These are phyloP conservation scores for Triadica sebifera DNA, from an alignment of 345 rosid species.

Conservation along the genomic window DNA sequence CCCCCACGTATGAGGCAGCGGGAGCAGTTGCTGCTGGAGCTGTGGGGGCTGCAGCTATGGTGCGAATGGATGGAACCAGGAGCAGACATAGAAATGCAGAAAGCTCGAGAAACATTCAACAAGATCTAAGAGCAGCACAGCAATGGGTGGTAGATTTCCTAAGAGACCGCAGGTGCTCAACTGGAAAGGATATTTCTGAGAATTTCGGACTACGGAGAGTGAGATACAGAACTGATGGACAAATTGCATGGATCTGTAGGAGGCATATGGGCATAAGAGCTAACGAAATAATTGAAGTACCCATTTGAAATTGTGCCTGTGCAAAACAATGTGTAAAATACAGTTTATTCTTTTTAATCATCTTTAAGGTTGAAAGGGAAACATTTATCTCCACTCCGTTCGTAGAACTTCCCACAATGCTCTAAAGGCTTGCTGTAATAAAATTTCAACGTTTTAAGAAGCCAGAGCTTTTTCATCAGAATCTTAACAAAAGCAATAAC, in stretches of 20 bases:
- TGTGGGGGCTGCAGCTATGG: slow-evolving; percentile 58
- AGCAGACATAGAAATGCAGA: slow-evolving; percentile 38
- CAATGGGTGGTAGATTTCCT: slow-evolving; percentile 89
- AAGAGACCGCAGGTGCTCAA: slow-evolving; percentile 69
- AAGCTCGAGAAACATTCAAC: slow-evolving; percentile 50
- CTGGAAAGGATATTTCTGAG: slow-evolving; percentile 83
- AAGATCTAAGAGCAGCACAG: slow-evolving; percentile 71
- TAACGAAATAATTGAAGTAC: slow-evolving; percentile 65
- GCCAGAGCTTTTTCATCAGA: too few species aligned
- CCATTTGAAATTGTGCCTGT: slow-evolving; percentile 38
- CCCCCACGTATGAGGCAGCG: slow-evolving; percentile 67
- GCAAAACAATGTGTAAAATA: background rate
- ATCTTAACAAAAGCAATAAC: background rate
- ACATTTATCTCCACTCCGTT: too few species aligned
- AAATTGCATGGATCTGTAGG: slow-evolving; percentile 86
- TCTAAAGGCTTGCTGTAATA: background rate
- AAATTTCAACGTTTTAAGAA: background rate
- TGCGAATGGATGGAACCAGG: slow-evolving; percentile 37
- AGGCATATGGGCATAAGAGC: slow-evolving; percentile 74
- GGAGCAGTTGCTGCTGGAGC: slow-evolving; percentile 72
- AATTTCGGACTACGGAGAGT: slow-evolving; percentile 91
- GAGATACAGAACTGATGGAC: slow-evolving; percentile 76
- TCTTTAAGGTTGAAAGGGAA: too few species aligned
- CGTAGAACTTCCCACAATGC: too few species aligned
- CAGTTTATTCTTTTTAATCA: background rate